These are phyloP conservation scores for Herpetomonas tarakana DNA, from an alignment of 208 protist species.

Conservation along the genomic window DNA sequence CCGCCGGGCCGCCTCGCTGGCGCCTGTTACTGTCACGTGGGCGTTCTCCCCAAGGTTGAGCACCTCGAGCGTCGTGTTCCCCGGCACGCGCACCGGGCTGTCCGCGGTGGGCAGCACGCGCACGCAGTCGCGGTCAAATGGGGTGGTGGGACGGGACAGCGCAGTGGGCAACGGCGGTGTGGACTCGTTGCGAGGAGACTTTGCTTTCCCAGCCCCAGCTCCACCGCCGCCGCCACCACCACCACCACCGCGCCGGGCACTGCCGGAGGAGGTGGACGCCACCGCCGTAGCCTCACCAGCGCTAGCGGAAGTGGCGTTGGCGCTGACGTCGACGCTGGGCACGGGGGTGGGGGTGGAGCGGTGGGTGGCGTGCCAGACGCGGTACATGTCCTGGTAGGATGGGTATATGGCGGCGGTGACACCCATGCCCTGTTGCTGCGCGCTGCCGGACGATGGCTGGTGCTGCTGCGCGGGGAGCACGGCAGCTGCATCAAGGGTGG, in stretches of 20 bases:
- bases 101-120: constrained; percentile 42
- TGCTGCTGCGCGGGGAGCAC: neutral
- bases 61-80: constrained; percentile 82
- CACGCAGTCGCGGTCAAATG: constrained; percentile 81
- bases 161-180: neutral
- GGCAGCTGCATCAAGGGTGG: neutral
- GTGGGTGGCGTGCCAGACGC: constrained; percentile 31
- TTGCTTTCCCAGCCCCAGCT: neutral
- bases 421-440: constrained; percentile 3
- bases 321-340: neutral
- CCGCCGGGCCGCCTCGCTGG: constrained; percentile 54
- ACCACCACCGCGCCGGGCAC: neutral
- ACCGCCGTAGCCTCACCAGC: constrained; percentile 18
- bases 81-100: constrained; percentile 54
- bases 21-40: constrained; percentile 51
- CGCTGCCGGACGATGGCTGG: neutral
- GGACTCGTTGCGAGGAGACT: neutral
- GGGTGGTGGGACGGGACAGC: constrained; percentile 27
- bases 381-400: constrained; percentile 76
- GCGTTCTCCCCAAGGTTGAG: constrained; percentile 77
- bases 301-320: constrained; percentile 1
- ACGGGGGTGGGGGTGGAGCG: neutral
- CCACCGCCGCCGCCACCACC: neutral
- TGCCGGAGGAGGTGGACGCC: neutral
- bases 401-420: constrained; percentile 36